Evolutionary conservation across 805 yeast species (phyloP), one percentile per base, ranked within the genome.

Genomic region (Clavispora santaluciae): DNA sequence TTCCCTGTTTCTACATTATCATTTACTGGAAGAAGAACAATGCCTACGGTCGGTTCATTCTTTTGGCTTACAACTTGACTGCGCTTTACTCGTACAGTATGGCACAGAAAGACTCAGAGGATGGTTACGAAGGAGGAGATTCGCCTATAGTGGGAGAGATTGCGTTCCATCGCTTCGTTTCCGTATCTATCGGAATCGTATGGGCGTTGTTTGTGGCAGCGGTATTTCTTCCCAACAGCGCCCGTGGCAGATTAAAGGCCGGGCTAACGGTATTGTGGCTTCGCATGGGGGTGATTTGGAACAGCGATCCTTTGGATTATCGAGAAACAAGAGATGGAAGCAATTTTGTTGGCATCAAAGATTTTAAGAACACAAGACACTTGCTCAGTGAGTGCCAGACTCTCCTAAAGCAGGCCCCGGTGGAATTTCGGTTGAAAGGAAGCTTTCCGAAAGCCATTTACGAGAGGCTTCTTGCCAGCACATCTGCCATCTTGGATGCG

Each of bases 211-310:
- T 77, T 2, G 75, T 87, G 61, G 81, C 93, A 0, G 62, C 81
- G 25, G 66, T 77, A 1, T 70, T 86, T 38, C 68, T 83, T 38
- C 95, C 95, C 4, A 80, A 79, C 55, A 80, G 87, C 54, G 95
- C 95, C 0, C 68, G 95, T 35, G 68, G 77, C 11, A 65, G 88
- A 36, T 63, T 86, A 44, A 78, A 85, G 43, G 68, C 70, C 21
- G 86, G 87, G 0, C 56, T 86, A 17, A 76, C 87, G 0, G 63
- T 80, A 2, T 66, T 86, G 17, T 87, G 95, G 95, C 64, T 87
- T 30, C 67, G 89, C 33, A 72, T 86, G 73, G 95, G 95, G 1
- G 72, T 87, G 17, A 72, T 81, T 7, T 86, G 95, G 95, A 82
- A 81, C 49, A 66, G 80, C 36, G 91, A 85, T 48, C 88, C 90